Evolutionary conservation across 2,329 filamentous ascomycete species (phyloP).

Genomic region (Aureobasidium sp.): DNA sequence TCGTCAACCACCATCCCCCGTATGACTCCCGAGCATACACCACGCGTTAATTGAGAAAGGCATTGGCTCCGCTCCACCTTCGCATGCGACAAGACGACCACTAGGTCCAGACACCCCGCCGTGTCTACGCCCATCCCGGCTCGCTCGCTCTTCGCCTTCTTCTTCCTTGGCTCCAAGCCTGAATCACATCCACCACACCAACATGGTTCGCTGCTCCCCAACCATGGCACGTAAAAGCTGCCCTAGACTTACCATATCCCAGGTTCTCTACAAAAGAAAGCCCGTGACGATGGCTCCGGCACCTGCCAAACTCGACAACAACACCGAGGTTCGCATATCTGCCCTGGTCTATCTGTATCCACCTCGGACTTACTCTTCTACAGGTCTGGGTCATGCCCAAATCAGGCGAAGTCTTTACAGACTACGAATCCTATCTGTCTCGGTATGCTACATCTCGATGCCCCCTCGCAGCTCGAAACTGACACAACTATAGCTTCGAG

Average conservation of each 20-base stretch:
- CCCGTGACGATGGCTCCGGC: slow-evolving; percentile 73
- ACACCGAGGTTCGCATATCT: slow-evolving; percentile 59
- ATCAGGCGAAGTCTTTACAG: slow-evolving; percentile 81
- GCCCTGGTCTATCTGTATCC: neutral
- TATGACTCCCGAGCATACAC: neutral
- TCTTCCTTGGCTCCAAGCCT: neutral
- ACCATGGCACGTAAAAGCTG: neutral
- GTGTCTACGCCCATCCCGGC: neutral
- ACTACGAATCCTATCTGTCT: slow-evolving; percentile 79
- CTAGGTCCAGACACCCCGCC: neutral
- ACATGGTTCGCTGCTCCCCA: slow-evolving; percentile 11
- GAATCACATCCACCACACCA: neutral
- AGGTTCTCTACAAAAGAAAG: slow-evolving; percentile 96
- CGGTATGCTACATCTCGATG: slow-evolving; percentile 49
- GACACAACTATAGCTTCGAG: slow-evolving; percentile 57
- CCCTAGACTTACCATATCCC: slow-evolving; percentile 13
- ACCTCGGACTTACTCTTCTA: neutral
- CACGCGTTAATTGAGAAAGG: neutral
- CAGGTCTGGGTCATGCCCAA: slow-evolving; percentile 88
- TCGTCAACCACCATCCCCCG: slow-evolving; percentile 19
- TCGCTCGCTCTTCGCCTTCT: neutral
- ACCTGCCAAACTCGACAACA: slow-evolving; percentile 68
- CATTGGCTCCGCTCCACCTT: slow-evolving; percentile 8
- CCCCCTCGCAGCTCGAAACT: slow-evolving; percentile 15
- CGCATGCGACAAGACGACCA: neutral